Evolutionary conservation across 192 early-diverging fungal genomes (phyloP), one percentile per base, ranked within the genome.

Genomic region (Endogone sp.): DNA sequence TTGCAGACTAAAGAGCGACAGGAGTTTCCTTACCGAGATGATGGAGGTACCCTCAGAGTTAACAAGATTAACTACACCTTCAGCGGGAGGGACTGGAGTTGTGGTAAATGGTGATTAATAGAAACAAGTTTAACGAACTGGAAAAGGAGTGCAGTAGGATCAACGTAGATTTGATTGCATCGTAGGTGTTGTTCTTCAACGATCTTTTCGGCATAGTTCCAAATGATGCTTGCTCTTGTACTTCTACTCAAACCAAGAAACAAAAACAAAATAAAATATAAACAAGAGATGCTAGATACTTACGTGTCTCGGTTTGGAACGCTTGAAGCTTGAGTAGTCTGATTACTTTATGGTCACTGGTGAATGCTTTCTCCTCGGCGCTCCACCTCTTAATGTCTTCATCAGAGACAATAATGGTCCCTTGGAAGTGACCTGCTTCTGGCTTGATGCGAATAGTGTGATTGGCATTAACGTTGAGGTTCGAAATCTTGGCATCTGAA

Each of bases 21-120:
- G n/a, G n/a, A n/a, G n/a, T n/a, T n/a, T n/a, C n/a, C 28, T 67
- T 67, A 76, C 74, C 6, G 91, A 91, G 60, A 98, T 93, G 4
- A 98, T 72, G 0, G 94, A 95, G 22, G 91, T 73, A 3, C 96
- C 96, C 9, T 76, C 70, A 24, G 88, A 85, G 16, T 85, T 81
- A 66, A 94, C 83, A 2, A 94, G 66, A 61, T 89, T 85, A 16
- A 89, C 81, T 2, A 82, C 71, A 4, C 84, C 81, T 30, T 73
- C 64, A 27, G 71, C 63, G 23, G 84, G 77, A 11, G 62, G 11
- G 23, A 28, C 75, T 71, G 63, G 23, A 21, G 25, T 62, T 22
- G 9, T 64, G 23, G 31, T 71, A 60, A 56, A 60, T 10, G 22
- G 44, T 62, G 55, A n/a, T 6, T 49, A 49, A 49, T 49, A 16